Evolutionary conservation across 805 yeast species (phyloP), one percentile per base, ranked within the genome.

Genomic region (Yarrowia phangngaensis): DNA sequence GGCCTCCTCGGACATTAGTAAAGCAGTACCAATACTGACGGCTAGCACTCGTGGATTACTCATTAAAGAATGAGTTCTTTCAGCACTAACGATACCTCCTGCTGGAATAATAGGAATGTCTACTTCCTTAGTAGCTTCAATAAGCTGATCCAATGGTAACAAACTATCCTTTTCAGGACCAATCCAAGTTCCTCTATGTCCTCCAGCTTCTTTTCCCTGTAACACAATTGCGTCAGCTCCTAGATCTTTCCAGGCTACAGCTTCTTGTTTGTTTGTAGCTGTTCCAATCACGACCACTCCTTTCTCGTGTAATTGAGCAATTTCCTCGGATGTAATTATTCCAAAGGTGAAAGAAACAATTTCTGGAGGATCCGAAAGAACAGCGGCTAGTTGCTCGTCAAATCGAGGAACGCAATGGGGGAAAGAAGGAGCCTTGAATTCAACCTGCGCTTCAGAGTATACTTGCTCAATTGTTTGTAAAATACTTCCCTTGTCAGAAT

Each of bases 201-300:
- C 84, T 17, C 84, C 84, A 3, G 84, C 84, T 55, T 78, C 83
- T 58, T 66, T 67, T 0, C 83, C 83, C 59, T 79, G 84, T 19
- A 70, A 66, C 6, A 73, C 64, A 4, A 78, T 60, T 1, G 74
- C 80, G 58, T 76, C 78, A 6, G 71, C 69, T 0, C 70, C 70
- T 0, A 59, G 51, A 0, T 60, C 56, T 3, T 22, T 67, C 59
- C 34, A 58, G 26, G 46, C 45, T 13, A 54, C 22, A 0, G 74
- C 75, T 54, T 78, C 82, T 1, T 58, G 56, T 0, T 69, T 56
- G 14, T 69, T 69, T 0, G 82, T 78, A 0, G 73, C 77, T 1
- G 74, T 62, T 1, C 70, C 75, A 54, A 75, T 66, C 2, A 76
- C 68, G 23, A 60, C 34, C n/a, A 71, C 68, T 0, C 72, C 75